Evolutionary conservation across 2,329 filamentous ascomycete species (phyloP).

Genomic region (Zasmidium cellare): DNA sequence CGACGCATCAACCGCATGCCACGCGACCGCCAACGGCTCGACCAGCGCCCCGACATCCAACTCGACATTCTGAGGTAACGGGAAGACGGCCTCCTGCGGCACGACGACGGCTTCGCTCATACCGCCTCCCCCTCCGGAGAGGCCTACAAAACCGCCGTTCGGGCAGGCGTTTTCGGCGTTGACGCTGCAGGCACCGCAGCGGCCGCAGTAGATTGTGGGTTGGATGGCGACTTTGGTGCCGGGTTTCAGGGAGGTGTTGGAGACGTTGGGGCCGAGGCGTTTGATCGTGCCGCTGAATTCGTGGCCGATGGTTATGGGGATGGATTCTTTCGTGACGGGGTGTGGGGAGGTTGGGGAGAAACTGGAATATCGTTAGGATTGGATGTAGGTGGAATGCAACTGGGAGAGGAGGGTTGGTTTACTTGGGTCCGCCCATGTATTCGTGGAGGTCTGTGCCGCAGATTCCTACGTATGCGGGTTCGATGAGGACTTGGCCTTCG

Average conservation of each 20-base stretch:
- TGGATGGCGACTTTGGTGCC: constrained; percentile 62
- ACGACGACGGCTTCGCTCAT: constrained; percentile 58
- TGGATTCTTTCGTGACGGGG: constrained; percentile 56
- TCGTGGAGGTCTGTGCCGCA: constrained; percentile 44
- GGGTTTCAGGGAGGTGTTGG: constrained; percentile 42
- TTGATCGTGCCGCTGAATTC: constrained; percentile 63
- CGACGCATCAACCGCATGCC: constrained; percentile 60
- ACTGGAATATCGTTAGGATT: constrained; percentile 22
- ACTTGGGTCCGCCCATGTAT: constrained; percentile 41
- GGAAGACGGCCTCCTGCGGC: constrained; percentile 48
- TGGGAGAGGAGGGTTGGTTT: not conserved
- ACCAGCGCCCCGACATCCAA: constrained; percentile 60
- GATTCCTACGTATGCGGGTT: constrained; percentile 52
- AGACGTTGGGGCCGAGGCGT: constrained; percentile 52
- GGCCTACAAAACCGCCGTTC: constrained; percentile 50
- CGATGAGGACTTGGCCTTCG: constrained; percentile 52
- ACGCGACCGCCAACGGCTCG: constrained; percentile 64
- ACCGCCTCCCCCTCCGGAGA: constrained; percentile 54
- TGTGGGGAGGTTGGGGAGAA: constrained; percentile 56
- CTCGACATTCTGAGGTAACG: constrained; percentile 53
- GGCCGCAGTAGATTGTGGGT: constrained; percentile 59
- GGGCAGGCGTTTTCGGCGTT: constrained; percentile 60
- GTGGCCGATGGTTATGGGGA: constrained; percentile 63
- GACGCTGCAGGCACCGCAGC: constrained; percentile 56
- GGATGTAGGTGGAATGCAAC: not conserved